A percentile compares a stretch with the other conserved stretches of the same genome.
Conservation (phyloP, 805 yeast species). For the Saccharomycopsis amapae region DNA sequence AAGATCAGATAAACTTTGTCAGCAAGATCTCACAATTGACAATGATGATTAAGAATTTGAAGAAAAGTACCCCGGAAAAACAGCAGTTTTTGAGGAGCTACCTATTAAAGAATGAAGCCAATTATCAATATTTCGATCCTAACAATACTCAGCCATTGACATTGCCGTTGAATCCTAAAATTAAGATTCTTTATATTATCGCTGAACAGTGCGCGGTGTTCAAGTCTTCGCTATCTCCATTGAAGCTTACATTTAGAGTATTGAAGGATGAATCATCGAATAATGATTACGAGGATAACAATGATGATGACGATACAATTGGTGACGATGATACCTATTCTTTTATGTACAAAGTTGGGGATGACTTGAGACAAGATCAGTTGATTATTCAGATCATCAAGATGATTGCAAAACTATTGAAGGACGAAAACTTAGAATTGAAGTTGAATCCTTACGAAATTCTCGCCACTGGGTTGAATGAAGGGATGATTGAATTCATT, state of each 20-base stretch:
- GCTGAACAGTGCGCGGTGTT: constrained; percentile 81
- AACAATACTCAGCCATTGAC: constrained; percentile 48
- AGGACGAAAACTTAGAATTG: constrained; percentile 85
- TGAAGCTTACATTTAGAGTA: constrained; percentile 73
- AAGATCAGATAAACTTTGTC: constrained; percentile 61
- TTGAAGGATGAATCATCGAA: constrained; percentile 39
- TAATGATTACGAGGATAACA: constrained; percentile 1
- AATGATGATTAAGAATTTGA: constrained; percentile 50
- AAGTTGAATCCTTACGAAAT: constrained; percentile 84
- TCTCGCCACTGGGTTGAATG: constrained; percentile 82
- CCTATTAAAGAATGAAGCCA: constrained; percentile 35
- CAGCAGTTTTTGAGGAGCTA: constrained; percentile 53
- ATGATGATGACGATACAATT: constrained; percentile 15
- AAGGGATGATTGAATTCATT: constrained; percentile 91
- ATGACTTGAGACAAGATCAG: constrained; percentile 93
- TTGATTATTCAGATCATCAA: constrained; percentile 89
- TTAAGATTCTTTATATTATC: constrained; percentile 64
- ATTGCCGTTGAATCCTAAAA: constrained; percentile 78
- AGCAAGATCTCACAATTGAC: constrained; percentile 59
- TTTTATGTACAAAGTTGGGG: constrained; percentile 92
- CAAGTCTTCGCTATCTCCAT: constrained; percentile 84
- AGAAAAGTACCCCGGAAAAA: constrained; percentile 71
- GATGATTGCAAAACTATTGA: constrained; percentile 80
- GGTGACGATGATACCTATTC: constrained; percentile 48
- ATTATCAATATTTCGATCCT: constrained; percentile 28